Conservation (phyloP, 2,329 filamentous ascomycete genomes). For the Chaetoscypha palmicola region DNA sequence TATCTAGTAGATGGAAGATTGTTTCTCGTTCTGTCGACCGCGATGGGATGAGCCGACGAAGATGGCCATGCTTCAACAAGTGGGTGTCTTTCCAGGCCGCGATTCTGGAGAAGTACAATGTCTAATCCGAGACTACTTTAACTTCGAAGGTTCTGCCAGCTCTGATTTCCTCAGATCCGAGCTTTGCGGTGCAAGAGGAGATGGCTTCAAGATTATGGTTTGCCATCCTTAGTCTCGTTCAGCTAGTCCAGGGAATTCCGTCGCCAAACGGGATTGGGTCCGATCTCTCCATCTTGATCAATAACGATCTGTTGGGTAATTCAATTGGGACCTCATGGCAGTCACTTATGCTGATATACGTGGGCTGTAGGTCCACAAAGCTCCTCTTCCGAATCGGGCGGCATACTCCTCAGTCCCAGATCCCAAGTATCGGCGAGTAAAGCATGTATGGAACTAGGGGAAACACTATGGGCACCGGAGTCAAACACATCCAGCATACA, state of each 20-base stretch:
- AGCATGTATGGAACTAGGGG: conserved; percentile 16
- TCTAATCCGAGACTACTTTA: conserved; percentile 14
- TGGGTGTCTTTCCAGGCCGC: conserved; percentile 14
- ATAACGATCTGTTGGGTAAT: conserved; percentile 20
- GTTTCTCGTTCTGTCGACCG: conserved; percentile 5
- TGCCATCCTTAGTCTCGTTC: conserved; percentile 11
- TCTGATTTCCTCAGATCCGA: conserved; percentile 7
- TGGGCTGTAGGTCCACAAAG: conserved; percentile 15
- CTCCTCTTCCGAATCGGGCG: conserved; percentile 16
- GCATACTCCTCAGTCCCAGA: conserved; percentile 15
- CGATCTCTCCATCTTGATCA: conserved; percentile 19
- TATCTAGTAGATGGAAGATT: conserved; percentile 2
- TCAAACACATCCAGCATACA: conserved; percentile 15
- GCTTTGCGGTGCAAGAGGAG: conserved; percentile 3
- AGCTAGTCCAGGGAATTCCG: conserved; percentile 13
- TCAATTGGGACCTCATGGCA: background rate
- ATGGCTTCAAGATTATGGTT: conserved; percentile 15
- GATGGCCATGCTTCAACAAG: conserved; percentile 9
- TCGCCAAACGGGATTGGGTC: conserved; percentile 16
- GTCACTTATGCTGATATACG: background rate
- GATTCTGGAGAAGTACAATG: conserved; percentile 2
- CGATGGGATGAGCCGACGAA: conserved; percentile 6
- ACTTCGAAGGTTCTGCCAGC: conserved; percentile 11
- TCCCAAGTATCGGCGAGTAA: conserved; percentile 15
- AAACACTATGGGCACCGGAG: conserved; percentile 17